These are phyloP conservation scores for Diutina mesorugosa DNA, from an alignment of 1,139 yeast genomes.

Conservation along the genomic window DNA sequence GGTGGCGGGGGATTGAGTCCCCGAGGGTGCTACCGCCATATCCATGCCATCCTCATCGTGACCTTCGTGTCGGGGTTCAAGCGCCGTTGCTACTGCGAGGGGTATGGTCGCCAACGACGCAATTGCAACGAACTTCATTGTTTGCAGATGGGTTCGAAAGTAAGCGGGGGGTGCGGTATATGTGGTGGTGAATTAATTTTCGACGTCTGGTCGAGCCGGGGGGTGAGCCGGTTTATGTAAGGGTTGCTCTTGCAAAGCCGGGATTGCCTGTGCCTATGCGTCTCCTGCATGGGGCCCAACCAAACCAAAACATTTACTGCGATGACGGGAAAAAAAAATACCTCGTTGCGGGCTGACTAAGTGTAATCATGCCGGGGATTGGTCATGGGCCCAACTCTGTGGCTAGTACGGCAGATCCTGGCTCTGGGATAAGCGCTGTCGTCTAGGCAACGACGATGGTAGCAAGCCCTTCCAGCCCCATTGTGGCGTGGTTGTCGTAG, in stretches of 20 bases:
- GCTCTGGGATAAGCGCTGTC: neutral
- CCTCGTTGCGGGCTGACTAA: neutral
- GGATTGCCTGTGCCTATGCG: neutral
- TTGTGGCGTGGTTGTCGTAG: neutral
- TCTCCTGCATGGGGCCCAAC: neutral
- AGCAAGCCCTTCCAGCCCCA: neutral
- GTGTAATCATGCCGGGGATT: neutral
- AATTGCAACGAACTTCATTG: neutral
- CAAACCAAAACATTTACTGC: neutral
- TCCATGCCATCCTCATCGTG: neutral
- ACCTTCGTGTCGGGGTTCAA: neutral
- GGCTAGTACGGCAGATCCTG: neutral
- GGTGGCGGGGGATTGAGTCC: neutral
- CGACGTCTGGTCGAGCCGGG: neutral
- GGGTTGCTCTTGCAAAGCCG: neutral
- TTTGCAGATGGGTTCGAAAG: neutral
- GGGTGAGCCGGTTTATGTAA: neutral
- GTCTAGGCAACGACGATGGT: neutral
- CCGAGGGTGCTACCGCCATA: neutral
- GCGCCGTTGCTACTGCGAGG: neutral
- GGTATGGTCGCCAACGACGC: neutral
- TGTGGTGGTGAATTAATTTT: neutral
- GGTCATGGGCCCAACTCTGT: neutral
- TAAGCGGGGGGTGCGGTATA: neutral
- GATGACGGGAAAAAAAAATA: neutral